Conservation (phyloP, 768 basidiomycete genomes). For the Cyclocybe aegerita region DNA sequence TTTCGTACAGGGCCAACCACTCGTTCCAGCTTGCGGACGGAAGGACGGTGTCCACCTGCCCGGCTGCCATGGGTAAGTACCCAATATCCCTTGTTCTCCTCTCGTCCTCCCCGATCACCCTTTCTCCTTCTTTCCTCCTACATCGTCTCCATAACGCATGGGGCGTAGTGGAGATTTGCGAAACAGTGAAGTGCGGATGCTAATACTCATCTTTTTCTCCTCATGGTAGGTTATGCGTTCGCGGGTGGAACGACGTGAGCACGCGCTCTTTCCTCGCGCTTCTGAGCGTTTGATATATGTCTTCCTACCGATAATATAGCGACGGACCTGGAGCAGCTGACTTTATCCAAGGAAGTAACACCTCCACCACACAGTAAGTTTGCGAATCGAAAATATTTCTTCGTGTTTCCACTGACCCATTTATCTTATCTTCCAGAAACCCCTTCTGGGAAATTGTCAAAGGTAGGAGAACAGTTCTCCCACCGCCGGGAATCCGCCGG, state of each 20-base stretch:
- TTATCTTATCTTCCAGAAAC: conserved; percentile 43
- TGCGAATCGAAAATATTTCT: not conserved
- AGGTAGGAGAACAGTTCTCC: conserved; percentile 30
- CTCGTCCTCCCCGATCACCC: not conserved
- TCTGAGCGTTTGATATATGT: not conserved
- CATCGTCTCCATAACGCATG: not conserved
- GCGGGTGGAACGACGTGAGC: conserved; percentile 80
- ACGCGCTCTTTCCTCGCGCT: conserved; percentile 2
- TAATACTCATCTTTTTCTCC: conserved; percentile 1
- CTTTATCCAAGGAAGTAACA: conserved; percentile 74
- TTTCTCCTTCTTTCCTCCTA: conserved; percentile 1
- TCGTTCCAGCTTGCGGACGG: conserved; percentile 67
- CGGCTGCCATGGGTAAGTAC: conserved; percentile 69
- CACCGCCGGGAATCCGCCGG: not conserved
- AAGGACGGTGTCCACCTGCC: conserved; percentile 67
- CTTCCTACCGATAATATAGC: conserved; percentile 26
- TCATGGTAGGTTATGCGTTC: conserved; percentile 60
- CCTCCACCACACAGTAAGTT: conserved; percentile 53
- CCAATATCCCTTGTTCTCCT: not conserved
- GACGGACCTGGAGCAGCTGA: conserved; percentile 82
- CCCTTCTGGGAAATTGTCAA: conserved; percentile 83
- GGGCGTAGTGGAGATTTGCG: too few species aligned
- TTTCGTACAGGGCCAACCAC: conserved; percentile 52
- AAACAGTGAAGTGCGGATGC: not conserved
- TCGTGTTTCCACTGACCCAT: conserved; percentile 1